Evolutionary conservation across 495 filamentous ascomycete genomes (phyloP), one percentile per base, ranked within the genome.

Genomic region (Trichoderma erinaceum): DNA sequence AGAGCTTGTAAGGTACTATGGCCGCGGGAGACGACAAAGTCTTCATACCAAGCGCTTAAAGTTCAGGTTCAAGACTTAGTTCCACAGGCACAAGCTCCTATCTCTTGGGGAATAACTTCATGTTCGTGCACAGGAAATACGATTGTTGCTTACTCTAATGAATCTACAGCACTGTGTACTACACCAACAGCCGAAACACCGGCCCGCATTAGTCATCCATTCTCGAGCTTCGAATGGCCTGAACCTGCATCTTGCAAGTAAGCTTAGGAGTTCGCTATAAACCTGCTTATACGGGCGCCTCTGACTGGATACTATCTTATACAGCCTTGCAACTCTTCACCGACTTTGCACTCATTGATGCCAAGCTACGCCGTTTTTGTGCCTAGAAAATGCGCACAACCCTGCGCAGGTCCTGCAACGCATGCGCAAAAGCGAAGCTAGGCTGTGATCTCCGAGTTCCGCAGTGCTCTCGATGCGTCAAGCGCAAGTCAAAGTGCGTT

Each of bases 371-470:
- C 15, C 8, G 21, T n/a, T n/a, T 52, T 21, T 10, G n/a, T 10
- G 48, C 3, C 48, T 23, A 32, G 3, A 65, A 69, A 48, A 83
- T 83, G 81, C 79, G 77, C 65, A 75, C 72, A 67, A 81, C 79
- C 2, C 80, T 85, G 41, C 81, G 82, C 5, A 74, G 83, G 46
- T 84, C 82, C 35, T 85, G 83, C 72, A 71, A 73, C 63, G 77
- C 80, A 4, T 85, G 83, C 71, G 81, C 80, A 18, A 81, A 78
- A 67, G 73, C 77, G 8, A 85, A 85, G 69, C 77, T 78, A 64
- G 78, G 78, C 66, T 85, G 83, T 66, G 81, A 84, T 66, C 78
- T 82, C 16, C 73, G 73, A 29, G 80, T 78, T 0, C 83, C 83
- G 12, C 74, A 75, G 18, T 85, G 83, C 71, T 82, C 81, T 27